Percentiles rank a stretch among this genome's conserved stretches.
Conservation (phyloP, 305 asterid species). For the Coffea humblotiana region DNA sequence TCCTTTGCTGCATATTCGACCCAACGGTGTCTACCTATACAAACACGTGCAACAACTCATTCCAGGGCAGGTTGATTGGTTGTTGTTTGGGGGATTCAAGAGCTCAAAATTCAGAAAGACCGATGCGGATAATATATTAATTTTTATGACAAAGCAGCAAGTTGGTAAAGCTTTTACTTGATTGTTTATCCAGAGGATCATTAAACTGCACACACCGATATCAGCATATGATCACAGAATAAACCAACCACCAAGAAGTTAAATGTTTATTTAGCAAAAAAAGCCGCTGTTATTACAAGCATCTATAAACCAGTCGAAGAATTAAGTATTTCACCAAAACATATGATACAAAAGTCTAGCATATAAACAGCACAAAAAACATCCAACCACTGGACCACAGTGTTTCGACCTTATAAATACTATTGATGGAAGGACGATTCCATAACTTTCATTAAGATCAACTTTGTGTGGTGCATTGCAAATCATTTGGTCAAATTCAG, state of each 20-base stretch:
- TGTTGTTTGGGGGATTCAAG: not conserved
- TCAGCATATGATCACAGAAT: not conserved
- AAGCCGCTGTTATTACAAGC: not conserved
- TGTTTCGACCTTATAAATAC: not conserved
- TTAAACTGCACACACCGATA: not conserved
- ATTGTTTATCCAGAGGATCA: not conserved
- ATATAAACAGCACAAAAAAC: not conserved
- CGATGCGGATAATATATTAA: not conserved
- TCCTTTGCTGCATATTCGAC: constrained; percentile 93
- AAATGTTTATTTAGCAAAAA: not conserved
- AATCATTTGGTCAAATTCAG: not conserved
- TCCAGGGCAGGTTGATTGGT: not conserved
- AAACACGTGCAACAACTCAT: not conserved
- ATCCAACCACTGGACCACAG: not conserved
- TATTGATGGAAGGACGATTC: too few relatives aligned
- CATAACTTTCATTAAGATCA: not conserved
- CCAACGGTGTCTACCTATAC: constrained; percentile 95
- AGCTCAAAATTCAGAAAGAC: not conserved
- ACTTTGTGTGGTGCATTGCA: not conserved
- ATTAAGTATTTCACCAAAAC: too few relatives aligned
- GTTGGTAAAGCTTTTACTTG: not conserved
- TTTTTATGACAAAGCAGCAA: not conserved
- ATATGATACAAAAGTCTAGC: not conserved
- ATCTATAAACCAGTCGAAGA: not conserved
- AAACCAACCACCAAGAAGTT: not conserved